Conservation (phyloP, 2,329 filamentous ascomycete genomes). For the Dactylellina leptospora region DNA sequence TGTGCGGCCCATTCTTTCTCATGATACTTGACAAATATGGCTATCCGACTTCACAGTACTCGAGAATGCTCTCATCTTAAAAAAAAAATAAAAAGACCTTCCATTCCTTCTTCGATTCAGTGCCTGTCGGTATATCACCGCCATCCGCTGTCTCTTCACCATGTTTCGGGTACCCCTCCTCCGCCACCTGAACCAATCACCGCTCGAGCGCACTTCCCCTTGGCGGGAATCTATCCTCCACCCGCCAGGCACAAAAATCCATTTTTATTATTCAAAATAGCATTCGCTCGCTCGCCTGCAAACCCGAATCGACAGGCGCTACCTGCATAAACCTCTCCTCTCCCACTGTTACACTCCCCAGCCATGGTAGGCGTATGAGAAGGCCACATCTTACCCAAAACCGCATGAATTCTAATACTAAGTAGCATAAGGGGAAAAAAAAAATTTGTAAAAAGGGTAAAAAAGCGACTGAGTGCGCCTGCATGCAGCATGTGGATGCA, state of each 20-base stretch:
- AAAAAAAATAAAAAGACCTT: no score
- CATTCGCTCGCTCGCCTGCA: neutral
- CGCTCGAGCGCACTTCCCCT: constrained; percentile 21
- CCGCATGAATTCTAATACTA: no score
- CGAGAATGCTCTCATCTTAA: no score
- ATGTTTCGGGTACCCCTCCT: constrained; percentile 15
- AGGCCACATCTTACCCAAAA: no score
- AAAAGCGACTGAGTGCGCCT: no score
- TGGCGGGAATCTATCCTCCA: constrained; percentile 3
- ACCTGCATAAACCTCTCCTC: neutral
- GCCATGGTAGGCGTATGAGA: neutral
- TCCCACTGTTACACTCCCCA: neutral
- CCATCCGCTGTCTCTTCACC: neutral
- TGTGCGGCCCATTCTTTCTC: neutral
- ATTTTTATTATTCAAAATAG: no score
- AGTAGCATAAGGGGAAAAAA: no score
- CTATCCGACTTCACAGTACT: no score
- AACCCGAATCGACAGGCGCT: neutral
- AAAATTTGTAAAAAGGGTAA: no score
- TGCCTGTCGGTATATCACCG: no score
- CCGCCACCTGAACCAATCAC: constrained; percentile 4
- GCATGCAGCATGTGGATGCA: no score
- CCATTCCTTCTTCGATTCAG: no score
- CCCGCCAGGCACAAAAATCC: neutral
- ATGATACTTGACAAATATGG: constrained; percentile 4